Base-by-base conservation (phyloP, 2,329 filamentous ascomycete species). In the Corynespora cassiicola region DNA sequence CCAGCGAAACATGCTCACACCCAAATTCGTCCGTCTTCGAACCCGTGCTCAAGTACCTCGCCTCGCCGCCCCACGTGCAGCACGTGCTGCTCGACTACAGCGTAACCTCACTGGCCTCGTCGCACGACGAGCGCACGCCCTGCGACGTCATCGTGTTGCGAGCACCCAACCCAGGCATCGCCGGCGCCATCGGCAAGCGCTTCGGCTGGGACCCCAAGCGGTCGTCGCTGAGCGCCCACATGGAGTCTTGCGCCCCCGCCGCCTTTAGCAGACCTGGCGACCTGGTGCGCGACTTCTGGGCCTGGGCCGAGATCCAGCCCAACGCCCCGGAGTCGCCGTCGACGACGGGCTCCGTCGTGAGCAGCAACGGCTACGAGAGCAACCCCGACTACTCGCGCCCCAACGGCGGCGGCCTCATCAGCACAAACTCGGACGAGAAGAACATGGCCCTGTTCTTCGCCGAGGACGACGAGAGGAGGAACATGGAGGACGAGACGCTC, bases 131-230 rank as follows among this genome's bases (percentile, higher is more conserved):
- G n/a, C 45, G 35, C 11, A 46, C 56, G 20, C 30, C 57, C 20
- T 57, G 48, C 40, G 60, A 64, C 12, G 43, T 62, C 16, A 52
- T 61, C 25, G 24, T 47, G 8, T 12, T 64, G 10, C 40, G 35
- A 19, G 58, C 54, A 5, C 47, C 52, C 2, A 52, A 49, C 26
- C 41, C 52, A 4, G 39, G 42, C 16, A 43, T 61, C 12, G 58
- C 58, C 11, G 46, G 52, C 29, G 52, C 46, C 2, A 58, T 64
- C 11, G 60, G 58, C 22, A 62, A 58, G 28, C 48, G 50, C 9
- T 64, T 64, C 31, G 57, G 60, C 8, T 61, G 60, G 60, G 53
- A 58, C 23, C 60, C 60, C 1, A 54, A 51, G 36, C 51, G 50
- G 12, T 58, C 55, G 2, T 56, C 54, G 7, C 42, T 62, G 3